A percentile compares a stretch with the other conserved stretches of the same genome.
phyloP scores from a whole-genome alignment of 352 stramenopile genomes.

The Phytophthora tentaculata region DNA sequence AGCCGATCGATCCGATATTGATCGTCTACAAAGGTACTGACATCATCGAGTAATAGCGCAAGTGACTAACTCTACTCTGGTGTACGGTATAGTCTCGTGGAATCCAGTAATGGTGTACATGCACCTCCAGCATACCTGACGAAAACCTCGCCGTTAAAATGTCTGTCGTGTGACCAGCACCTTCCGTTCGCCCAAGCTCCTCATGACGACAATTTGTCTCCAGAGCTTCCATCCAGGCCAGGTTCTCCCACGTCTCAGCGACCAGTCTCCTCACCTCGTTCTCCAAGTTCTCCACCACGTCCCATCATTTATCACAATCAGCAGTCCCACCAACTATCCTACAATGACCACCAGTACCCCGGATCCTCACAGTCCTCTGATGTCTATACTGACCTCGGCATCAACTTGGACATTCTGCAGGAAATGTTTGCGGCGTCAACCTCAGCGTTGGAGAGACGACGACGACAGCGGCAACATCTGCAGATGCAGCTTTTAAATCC shows the following conservation, averaged over 20 bases:
- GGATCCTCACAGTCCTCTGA: background rate
- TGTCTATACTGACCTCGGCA: slow-evolving; percentile 24
- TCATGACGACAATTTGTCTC: slow-evolving; percentile 4
- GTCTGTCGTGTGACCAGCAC: slow-evolving; percentile 66
- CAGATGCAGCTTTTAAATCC: slow-evolving; percentile 27
- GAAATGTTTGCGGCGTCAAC: slow-evolving; percentile 37
- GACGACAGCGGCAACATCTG: slow-evolving; percentile 31
- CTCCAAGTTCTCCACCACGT: slow-evolving; percentile 22
- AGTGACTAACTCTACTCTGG: background rate
- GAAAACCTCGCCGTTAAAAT: slow-evolving; percentile 64
- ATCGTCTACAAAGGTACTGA: slow-evolving; percentile 41
- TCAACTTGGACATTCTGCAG: slow-evolving; percentile 34
- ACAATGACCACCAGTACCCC: slow-evolving; percentile 16
- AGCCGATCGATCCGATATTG: slow-evolving; percentile 63
- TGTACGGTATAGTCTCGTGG: slow-evolving; percentile 30
- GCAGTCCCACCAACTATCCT: slow-evolving; percentile 10
- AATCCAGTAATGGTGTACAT: slow-evolving; percentile 25
- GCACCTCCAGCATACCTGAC: slow-evolving; percentile 42
- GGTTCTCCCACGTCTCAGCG: slow-evolving; percentile 25
- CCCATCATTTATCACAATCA: slow-evolving; percentile 30
- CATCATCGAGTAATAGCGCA: background rate
- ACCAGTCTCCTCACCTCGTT: slow-evolving; percentile 26
- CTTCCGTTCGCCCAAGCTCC: slow-evolving; percentile 41
- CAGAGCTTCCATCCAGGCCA: slow-evolving; percentile 14
- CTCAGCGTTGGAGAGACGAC: slow-evolving; percentile 34